phyloP scores from a whole-genome alignment of 805 yeast species.

The Wickerhamomyces kurtzmanii region DNA sequence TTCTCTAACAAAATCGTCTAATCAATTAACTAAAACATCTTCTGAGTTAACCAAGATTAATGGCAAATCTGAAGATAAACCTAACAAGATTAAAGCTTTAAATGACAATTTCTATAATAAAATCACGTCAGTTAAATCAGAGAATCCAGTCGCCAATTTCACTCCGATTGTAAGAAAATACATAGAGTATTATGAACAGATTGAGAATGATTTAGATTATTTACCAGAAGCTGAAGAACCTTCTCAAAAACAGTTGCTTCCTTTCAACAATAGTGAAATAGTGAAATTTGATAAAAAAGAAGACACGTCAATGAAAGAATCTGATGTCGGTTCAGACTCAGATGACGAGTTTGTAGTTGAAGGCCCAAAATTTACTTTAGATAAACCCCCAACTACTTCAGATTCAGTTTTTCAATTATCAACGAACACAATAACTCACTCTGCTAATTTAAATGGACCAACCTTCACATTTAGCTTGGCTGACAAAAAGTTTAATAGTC shows the following conservation, averaged over 20 bases:
- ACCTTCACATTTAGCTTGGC: slow-evolving; percentile 25
- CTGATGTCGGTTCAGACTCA: slow-evolving; percentile 31
- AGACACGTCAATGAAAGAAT: slow-evolving; percentile 7
- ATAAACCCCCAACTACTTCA: slow-evolving; percentile 35
- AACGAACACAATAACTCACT: slow-evolving; percentile 13
- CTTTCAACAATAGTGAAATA: slow-evolving; percentile 17
- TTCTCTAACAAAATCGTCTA: background rate
- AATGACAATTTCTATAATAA: slow-evolving; percentile 48
- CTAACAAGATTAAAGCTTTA: slow-evolving; percentile 51
- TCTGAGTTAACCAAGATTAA: background rate
- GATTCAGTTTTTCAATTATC: slow-evolving; percentile 41
- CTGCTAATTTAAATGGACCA: slow-evolving; percentile 26
- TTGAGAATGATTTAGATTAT: slow-evolving; percentile 17
- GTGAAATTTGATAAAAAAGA: slow-evolving; percentile 3
- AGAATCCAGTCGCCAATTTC: slow-evolving; percentile 46
- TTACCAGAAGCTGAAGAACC: slow-evolving; percentile 12
- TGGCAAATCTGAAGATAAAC: slow-evolving; percentile 23
- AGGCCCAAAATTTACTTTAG: slow-evolving; percentile 58
- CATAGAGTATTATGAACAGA: slow-evolving; percentile 35
- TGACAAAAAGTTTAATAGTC: slow-evolving; percentile 19
- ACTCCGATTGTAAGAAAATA: slow-evolving; percentile 50
- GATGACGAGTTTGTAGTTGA: slow-evolving; percentile 59
- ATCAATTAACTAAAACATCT: slow-evolving; percentile 1
- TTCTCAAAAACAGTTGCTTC: slow-evolving; percentile 4
- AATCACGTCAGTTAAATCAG: slow-evolving; percentile 27